Conservation (phyloP, 2,329 filamentous ascomycete genomes). For the Ambrosiella cleistominuta region DNA sequence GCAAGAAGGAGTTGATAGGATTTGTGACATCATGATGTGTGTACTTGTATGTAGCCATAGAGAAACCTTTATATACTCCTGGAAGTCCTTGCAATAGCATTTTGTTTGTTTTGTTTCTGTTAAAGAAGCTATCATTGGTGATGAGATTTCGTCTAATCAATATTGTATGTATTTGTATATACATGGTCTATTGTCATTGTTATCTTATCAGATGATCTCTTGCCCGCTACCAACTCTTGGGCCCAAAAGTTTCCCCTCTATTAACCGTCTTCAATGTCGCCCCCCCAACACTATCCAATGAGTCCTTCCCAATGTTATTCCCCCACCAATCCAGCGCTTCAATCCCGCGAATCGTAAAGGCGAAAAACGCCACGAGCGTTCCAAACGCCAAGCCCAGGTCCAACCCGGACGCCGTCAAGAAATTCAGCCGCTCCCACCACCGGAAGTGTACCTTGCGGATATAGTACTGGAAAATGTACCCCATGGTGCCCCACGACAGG, state of each 20-base stretch:
- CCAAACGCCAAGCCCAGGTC: constrained; percentile 50
- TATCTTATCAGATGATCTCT: background rate
- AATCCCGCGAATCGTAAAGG: constrained; percentile 45
- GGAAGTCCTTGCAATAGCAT: constrained; percentile 7
- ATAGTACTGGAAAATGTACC: constrained; percentile 51
- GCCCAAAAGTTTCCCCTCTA: constrained; percentile 44
- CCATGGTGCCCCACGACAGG: constrained; percentile 54
- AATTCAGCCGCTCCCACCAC: constrained; percentile 63
- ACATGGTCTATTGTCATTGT: background rate
- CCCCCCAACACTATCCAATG: constrained; percentile 42
- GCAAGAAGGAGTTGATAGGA: background rate
- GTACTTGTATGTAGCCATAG: constrained; percentile 13
- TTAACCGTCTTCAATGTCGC: constrained; percentile 38
- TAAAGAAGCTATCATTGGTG: constrained; percentile 2
- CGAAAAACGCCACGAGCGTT: constrained; percentile 54
- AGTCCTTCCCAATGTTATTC: constrained; percentile 38
- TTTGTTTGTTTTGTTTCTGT: background rate
- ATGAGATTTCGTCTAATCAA: background rate
- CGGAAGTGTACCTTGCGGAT: constrained; percentile 44
- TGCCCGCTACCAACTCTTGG: constrained; percentile 29
- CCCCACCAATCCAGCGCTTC: constrained; percentile 54
- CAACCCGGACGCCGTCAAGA: constrained; percentile 50
- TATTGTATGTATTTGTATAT: background rate
- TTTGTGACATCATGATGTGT: constrained; percentile 8
- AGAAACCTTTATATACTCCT: constrained; percentile 13